phyloP scores from a whole-genome alignment of 2,329 filamentous ascomycete genomes.

The Biscogniauxia marginata region DNA sequence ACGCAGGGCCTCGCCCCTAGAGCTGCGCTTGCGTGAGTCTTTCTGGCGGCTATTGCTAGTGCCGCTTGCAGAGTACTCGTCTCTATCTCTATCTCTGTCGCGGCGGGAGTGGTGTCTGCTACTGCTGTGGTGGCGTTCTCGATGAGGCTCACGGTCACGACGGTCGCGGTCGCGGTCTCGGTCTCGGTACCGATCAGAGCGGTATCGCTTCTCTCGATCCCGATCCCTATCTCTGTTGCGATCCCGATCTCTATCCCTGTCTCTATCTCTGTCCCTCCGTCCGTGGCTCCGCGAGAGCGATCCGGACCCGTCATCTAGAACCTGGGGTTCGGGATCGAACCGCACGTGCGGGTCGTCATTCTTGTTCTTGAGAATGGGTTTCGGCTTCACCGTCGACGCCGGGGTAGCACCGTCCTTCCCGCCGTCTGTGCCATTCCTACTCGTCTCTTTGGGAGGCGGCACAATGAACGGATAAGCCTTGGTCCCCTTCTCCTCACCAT shows the following conservation, averaged over 20 bases:
- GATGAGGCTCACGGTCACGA: constrained; percentile 8
- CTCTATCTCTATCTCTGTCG: constrained; percentile 35
- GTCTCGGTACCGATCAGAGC: constrained; percentile 38
- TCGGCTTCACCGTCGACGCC: constrained; percentile 43
- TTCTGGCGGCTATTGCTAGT: too few relatives aligned
- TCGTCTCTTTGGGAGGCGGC: constrained; percentile 29
- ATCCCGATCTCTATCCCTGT: constrained; percentile 30
- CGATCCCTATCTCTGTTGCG: constrained; percentile 37
- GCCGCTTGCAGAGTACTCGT: constrained; percentile 23
- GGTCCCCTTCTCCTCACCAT: constrained; percentile 29
- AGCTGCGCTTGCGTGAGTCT: constrained; percentile 44
- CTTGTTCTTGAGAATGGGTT: constrained; percentile 61
- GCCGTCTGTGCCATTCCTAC: constrained; percentile 17
- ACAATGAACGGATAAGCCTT: constrained; percentile 43
- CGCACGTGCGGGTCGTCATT: constrained; percentile 55
- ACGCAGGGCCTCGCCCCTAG: constrained; percentile 53
- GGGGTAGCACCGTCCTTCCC: constrained; percentile 31
- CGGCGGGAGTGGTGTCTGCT: constrained; percentile 12
- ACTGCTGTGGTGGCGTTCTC: constrained; percentile 10
- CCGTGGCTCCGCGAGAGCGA: constrained; percentile 32
- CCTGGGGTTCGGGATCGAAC: constrained; percentile 45
- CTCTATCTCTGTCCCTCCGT: constrained; percentile 33
- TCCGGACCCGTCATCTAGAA: constrained; percentile 38
- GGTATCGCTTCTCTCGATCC: constrained; percentile 13
- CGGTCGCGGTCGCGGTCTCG: constrained; percentile 33